Evolutionary conservation across 805 yeast genomes (phyloP).

Genomic region (Lachancea fermentati): DNA sequence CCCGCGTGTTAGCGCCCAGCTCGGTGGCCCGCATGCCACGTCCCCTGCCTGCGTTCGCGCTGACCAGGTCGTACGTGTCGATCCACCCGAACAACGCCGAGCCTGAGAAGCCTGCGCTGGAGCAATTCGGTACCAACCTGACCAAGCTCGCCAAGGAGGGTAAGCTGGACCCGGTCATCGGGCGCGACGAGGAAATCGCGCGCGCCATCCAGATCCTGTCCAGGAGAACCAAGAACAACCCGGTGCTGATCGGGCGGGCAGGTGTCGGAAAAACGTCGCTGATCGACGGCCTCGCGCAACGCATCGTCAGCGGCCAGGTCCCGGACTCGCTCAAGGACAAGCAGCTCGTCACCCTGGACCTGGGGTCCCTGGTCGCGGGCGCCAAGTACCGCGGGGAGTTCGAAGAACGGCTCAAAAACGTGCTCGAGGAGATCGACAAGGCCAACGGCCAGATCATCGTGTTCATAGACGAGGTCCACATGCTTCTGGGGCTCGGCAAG

Average conservation of each 20-base stretch:
- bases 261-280: slow-evolving; percentile 98
- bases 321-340: slow-evolving; percentile 92
- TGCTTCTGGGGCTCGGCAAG: slow-evolving; percentile 85
- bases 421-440: slow-evolving; percentile 78
- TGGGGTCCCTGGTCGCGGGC: slow-evolving; percentile 87
- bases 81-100: slow-evolving; percentile 35
- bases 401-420: slow-evolving; percentile 96
- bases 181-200: slow-evolving; percentile 91
- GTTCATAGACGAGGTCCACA: slow-evolving; percentile 87
- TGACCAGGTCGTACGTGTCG: slow-evolving; percentile 1
- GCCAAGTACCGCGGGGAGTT: slow-evolving; percentile 98
- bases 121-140: slow-evolving; percentile 78
- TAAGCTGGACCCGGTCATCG: slow-evolving; percentile 92
- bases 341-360: slow-evolving; percentile 73
- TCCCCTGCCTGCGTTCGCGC: neutral
- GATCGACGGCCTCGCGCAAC: slow-evolving; percentile 93
- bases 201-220: slow-evolving; percentile 90
- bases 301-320: slow-evolving; percentile 86
- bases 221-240: slow-evolving; percentile 90
- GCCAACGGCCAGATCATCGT: slow-evolving; percentile 70
- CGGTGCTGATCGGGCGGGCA: slow-evolving; percentile 91
- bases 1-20: neutral
- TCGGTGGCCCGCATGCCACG: neutral
- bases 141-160: slow-evolving; percentile 86
- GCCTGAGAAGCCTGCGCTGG: slow-evolving; percentile 67